Conservation (phyloP, 805 yeast species). For the Candida chauliodis region DNA sequence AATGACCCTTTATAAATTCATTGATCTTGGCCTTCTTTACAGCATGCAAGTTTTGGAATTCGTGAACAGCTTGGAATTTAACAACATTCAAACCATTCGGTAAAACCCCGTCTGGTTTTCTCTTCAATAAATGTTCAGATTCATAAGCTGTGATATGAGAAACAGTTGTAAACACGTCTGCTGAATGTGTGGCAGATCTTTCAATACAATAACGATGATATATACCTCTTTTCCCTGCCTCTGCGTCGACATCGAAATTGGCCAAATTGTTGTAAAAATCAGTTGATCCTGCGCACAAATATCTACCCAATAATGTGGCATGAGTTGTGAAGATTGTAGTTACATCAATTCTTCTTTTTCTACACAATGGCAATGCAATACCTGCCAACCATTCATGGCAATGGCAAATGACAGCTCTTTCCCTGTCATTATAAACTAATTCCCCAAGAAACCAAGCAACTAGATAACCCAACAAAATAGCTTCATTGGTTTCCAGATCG, state of each 20-base stretch:
- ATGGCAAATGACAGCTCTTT: conserved; percentile 88
- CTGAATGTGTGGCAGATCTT: conserved; percentile 91
- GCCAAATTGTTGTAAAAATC: conserved; percentile 92
- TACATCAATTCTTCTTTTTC: conserved; percentile 87
- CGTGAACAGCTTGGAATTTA: conserved; percentile 96
- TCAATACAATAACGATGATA: conserved; percentile 96
- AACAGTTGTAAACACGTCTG: conserved; percentile 96
- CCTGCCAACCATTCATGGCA: conserved; percentile 99
- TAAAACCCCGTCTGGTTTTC: conserved; percentile 96
- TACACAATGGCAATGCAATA: conserved; percentile 86
- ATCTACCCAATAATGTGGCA: conserved; percentile 92
- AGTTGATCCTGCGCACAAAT: conserved; percentile 92
- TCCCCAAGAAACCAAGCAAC: conserved; percentile 98
- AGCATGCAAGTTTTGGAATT: conserved; percentile 95
- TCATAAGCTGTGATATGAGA: conserved; percentile 97
- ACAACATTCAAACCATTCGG: conserved; percentile 96
- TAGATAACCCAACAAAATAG: conserved; percentile 85
- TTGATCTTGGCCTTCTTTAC: conserved; percentile 85
- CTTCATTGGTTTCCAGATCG: conserved; percentile 87
- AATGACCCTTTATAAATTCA: conserved; percentile 94
- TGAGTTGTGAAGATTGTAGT: conserved; percentile 97
- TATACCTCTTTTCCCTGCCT: conserved; percentile 96
- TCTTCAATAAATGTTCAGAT: conserved; percentile 83
- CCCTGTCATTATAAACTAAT: conserved; percentile 75
- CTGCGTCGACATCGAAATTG: conserved; percentile 91